A percentile compares a stretch with the other conserved stretches of the same genome.
Evolutionary conservation across 2,329 filamentous ascomycete genomes (phyloP).

Genomic region (Teratosphaeria pseudoeucalypti): DNA sequence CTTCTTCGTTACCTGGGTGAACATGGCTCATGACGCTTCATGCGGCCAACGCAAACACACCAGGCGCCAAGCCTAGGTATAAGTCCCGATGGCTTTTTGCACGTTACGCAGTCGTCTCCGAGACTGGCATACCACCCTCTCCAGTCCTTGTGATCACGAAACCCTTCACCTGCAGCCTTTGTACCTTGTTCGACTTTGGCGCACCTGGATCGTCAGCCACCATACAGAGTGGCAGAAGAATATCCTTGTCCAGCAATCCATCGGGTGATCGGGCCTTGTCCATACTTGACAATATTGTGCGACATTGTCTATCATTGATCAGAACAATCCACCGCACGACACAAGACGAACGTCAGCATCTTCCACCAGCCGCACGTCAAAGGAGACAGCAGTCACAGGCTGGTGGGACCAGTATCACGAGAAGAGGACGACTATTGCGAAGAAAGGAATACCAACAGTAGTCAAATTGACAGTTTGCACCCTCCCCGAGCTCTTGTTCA

Average conservation of each 20-base stretch:
- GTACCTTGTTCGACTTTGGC: constrained; percentile 8
- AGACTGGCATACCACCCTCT: constrained; percentile 15
- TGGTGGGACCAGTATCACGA: constrained; percentile 12
- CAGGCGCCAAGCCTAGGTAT: not conserved
- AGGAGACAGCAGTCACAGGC: constrained; percentile 6
- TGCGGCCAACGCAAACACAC: not conserved
- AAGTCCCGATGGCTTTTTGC: not conserved
- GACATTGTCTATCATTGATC: constrained; percentile 12
- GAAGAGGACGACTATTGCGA: constrained; percentile 1
- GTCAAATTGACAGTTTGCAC: constrained; percentile 17
- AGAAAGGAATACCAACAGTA: constrained; percentile 8
- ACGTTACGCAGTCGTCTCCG: constrained; percentile 19
- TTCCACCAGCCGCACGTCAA: constrained; percentile 7
- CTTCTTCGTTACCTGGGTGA: constrained; percentile 15
- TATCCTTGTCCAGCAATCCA: constrained; percentile 4
- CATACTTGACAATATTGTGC: constrained; percentile 11
- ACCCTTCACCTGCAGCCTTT: constrained; percentile 10
- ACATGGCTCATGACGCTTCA: not conserved
- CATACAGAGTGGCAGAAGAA: constrained; percentile 1
- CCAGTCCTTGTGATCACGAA: constrained; percentile 7
- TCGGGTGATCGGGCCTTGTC: constrained; percentile 4
- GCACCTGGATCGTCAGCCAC: constrained; percentile 1
- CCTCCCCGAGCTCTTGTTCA: constrained; percentile 8
- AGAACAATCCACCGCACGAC: constrained; percentile 4
- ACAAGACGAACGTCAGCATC: constrained; percentile 1